phyloP scores from a whole-genome alignment of 192 early-diverging fungal species.

The Helicostylum pulchrum region DNA sequence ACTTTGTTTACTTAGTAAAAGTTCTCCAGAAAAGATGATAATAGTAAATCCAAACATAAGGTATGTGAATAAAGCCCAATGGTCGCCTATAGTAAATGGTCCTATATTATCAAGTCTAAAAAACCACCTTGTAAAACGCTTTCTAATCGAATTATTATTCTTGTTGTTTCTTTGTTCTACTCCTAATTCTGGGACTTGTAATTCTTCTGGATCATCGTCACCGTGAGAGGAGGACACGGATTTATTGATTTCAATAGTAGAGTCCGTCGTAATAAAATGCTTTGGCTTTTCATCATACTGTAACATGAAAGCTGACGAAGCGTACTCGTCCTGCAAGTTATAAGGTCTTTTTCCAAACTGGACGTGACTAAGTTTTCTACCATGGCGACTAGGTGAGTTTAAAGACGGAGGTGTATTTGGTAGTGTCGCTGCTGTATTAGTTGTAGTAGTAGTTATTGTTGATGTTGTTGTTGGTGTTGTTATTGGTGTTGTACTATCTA shows the following conservation, averaged over 20 bases:
- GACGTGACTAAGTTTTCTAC: no score
- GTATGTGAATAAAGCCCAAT: constrained; percentile 8
- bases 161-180: not conserved
- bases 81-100: not conserved
- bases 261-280: no score
- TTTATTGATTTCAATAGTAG: not conserved
- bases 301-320: no score
- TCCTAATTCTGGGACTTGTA: not conserved
- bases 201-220: not conserved
- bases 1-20: constrained; percentile 2
- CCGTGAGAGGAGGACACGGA: not conserved
- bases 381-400: not conserved
- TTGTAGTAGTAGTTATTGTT: not conserved
- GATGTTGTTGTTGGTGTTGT: not conserved
- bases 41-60: not conserved
- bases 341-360: no score
- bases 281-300: no score
- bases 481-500: not conserved
- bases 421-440: not conserved
- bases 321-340: no score
- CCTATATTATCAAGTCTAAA: not conserved
- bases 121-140: not conserved
- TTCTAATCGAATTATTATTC: not conserved
- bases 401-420: not conserved
- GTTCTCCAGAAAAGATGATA: constrained; percentile 1